Base-by-base conservation (phyloP, 805 yeast genomes). In the Teunomyces gatunensis region DNA sequence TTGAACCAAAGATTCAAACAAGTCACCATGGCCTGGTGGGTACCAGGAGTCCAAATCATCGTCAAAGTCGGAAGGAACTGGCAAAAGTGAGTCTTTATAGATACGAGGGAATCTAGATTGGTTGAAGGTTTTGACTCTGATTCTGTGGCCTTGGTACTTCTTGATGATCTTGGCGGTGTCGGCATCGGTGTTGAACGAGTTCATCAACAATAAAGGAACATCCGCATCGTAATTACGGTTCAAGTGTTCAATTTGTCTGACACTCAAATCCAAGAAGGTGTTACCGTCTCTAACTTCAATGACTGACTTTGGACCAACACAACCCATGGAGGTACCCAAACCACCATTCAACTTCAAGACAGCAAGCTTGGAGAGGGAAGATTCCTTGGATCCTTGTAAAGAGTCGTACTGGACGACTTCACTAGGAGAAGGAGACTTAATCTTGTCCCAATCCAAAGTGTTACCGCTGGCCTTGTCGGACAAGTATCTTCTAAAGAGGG, bases 21-120 rank as follows among this genome's bases (percentile, higher is more conserved):
- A 75, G 73, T 94, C 99, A 73, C 99, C 99, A 70, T 94, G 99
- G 46, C 99, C 99, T n/a, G 99, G 99, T 44, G 99, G 99, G 67
- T 94, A 94, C 99, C 99, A 94, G 48, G 87, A 77, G 60, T 89
- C 92, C 58, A 87, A 78, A 37, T 78, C 77, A 61, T 89, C 96
- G 51, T 85, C 84, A 54, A 67, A 78, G 30, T 79, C 64, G 55
- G 86, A 81, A 50, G 99, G 97, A 42, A 92, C 97, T 23, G 99
- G 99, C 65, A 94, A 80, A 59, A 90, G 73, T n/a, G 97, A 89
- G 69, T 94, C 99, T 74, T 87, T 89, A 75, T 80, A 87, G 55
- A 94, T 89, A 73, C 99, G 84, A 61, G 99, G 99, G 77, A 83
- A 94, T 59, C 94, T 83, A n/a, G 97, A 90, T 77, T 94, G 99